phyloP scores from a whole-genome alignment of 306 rosid genomes.

The Pueraria montana region DNA sequence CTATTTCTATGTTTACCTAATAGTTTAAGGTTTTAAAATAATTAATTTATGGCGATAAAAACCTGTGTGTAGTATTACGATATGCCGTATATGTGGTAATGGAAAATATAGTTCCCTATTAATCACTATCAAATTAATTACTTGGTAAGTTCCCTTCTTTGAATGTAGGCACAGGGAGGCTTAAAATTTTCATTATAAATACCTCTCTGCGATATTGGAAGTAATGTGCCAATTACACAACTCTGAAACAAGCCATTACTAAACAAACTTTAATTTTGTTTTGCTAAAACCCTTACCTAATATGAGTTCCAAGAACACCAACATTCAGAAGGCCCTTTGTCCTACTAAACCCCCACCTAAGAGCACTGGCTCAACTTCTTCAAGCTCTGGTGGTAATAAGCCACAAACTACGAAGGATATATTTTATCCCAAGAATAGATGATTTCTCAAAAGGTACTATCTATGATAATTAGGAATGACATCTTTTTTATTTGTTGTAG shows the following conservation, averaged over 20 bases:
- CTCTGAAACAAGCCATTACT: constrained; percentile 3
- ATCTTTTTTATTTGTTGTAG: neutral
- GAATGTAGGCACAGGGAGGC: neutral
- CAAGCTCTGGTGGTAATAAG: constrained; percentile 3
- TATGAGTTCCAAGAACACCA: constrained; percentile 18
- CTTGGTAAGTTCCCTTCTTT: constrained; percentile 13
- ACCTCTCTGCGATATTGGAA: neutral
- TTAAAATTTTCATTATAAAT: neutral
- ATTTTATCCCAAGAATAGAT: constrained; percentile 33
- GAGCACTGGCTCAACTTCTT: constrained; percentile 6
- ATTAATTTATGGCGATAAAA: neutral
- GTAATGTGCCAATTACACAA: neutral
- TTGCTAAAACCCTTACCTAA: neutral
- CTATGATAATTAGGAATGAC: neutral
- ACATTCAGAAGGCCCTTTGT: neutral
- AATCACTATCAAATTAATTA: constrained; percentile 22
- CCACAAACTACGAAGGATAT: neutral
- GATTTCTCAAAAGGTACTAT: constrained; percentile 8
- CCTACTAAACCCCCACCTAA: constrained; percentile 38
- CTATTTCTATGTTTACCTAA: neutral
- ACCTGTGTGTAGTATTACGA: neutral
- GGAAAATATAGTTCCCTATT: neutral
- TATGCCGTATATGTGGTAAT: neutral
- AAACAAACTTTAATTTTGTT: neutral
- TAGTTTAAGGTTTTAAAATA: neutral